Evolutionary conservation across 352 stramenopile genomes (phyloP), one percentile per base, ranked within the genome.

Genomic region (Elongisporangium prolatum): DNA sequence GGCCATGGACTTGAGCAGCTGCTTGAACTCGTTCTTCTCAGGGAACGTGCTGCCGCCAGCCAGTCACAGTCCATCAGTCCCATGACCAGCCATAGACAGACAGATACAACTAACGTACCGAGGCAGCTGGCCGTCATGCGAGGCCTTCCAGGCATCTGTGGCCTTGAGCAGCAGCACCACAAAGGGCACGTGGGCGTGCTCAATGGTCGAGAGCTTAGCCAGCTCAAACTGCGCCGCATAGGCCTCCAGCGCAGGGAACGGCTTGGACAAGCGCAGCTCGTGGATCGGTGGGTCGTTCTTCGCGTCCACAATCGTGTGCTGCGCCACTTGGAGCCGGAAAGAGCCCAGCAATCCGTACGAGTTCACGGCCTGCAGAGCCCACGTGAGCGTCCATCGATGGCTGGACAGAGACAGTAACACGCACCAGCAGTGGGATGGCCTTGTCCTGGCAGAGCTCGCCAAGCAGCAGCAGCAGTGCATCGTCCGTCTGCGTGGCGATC

Each of bases 311-410:
- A 98, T 86, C 40, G 77, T 64, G 62, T 98, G 88, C 22, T 93
- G 74, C 6, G 77, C 75, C 38, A 76, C 63, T 64, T 98, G 90
- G n/a, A 99, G 64, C 6, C 96, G 81, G 34, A 98, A 78, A 21
- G 76, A 82, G 5, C 97, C 97, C 9, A 99, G 54, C 10, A 99
- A 67, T 0, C 97, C 97, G 50, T 97, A 98, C n/a, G 88, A 90
- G 10, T 89, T 81, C 6, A 84, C 80, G 4, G 81, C 28, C 65
- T 75, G 13, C 48, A 55, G 22, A 13, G 3, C 24, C 49, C 44
- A 48, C n/a, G 17, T 22, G 65, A 58, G 20, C 13, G 9, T 2
- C 21, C 18, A 21, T 8, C 40, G 18, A 44, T 21, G 21, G 18
- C 44, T 28, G 5, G 38, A 50, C 8, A 5, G n/a, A 54, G 18